These are phyloP conservation scores for Tetrapisispora namnaoensis DNA, from an alignment of 805 yeast species.

Conservation along the genomic window DNA sequence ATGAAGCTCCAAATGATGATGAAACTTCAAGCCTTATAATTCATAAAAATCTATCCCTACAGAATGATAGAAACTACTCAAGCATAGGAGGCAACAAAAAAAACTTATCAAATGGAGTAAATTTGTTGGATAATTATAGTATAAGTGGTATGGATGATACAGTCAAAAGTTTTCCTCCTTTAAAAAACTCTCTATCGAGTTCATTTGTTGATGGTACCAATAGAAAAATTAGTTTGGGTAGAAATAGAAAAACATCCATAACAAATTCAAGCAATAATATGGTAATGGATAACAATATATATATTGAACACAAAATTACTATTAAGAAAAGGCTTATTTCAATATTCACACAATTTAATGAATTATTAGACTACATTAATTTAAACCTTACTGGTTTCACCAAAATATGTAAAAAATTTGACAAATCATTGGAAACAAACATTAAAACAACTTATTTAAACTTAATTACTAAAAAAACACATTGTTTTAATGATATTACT, in stretches of 20 bases:
- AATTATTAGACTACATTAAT: conserved; percentile 73
- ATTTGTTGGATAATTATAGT: neutral
- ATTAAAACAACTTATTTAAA: conserved; percentile 51
- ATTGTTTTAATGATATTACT: conserved; percentile 46
- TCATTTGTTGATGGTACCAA: neutral
- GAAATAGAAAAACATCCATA: conserved; percentile 1
- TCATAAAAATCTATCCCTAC: conserved; percentile 2
- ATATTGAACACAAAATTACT: conserved; percentile 4
- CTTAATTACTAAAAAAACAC: conserved; percentile 37
- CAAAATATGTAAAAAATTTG: conserved; percentile 86
- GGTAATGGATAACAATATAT: conserved; percentile 4
- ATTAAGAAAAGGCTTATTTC: conserved; percentile 56
- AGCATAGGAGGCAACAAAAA: neutral
- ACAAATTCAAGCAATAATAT: conserved; percentile 1
- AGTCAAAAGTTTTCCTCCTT: neutral
- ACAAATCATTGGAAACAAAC: conserved; percentile 61
- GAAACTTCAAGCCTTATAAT: neutral
- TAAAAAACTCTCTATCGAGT: conserved; percentile 1
- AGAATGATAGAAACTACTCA: conserved; percentile 1
- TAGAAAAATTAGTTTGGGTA: neutral
- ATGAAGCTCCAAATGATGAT: neutral
- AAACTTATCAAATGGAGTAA: neutral
- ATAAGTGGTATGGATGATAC: neutral
- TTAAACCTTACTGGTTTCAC: conserved; percentile 82
- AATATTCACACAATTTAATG: conserved; percentile 66